A percentile compares a stretch with the other conserved stretches of the same genome.
Evolutionary conservation across 495 filamentous ascomycete species (phyloP).

Genomic region (Hypoxylon fragiforme): DNA sequence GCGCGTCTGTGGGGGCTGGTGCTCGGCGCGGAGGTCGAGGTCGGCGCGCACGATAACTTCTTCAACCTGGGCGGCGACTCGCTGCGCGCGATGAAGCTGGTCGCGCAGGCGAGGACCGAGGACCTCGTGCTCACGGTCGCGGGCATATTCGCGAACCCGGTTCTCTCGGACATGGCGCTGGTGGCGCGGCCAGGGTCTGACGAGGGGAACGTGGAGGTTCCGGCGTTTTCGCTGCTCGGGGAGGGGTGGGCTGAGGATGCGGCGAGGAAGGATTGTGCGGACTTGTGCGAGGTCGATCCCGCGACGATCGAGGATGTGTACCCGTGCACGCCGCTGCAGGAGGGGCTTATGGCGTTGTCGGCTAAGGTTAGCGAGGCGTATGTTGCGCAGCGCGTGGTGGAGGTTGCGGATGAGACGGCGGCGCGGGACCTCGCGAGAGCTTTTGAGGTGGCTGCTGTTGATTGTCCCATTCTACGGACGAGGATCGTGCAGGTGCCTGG

Average conservation of each 20-base stretch:
- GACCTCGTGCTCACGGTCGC: constrained; percentile 47
- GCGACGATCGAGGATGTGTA: constrained; percentile 62
- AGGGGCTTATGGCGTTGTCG: constrained; percentile 67
- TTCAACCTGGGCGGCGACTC: constrained; percentile 59
- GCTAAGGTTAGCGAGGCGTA: constrained; percentile 60
- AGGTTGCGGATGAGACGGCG: constrained; percentile 36
- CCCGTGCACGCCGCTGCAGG: constrained; percentile 72
- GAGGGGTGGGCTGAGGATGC: constrained; percentile 30
- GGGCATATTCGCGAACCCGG: constrained; percentile 48
- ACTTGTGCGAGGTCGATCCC: constrained; percentile 34
- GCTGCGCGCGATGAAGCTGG: constrained; percentile 57
- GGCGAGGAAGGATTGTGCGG: constrained; percentile 33
- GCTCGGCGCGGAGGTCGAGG: constrained; percentile 31
- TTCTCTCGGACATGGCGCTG: constrained; percentile 44
- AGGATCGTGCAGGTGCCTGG: constrained; percentile 58
- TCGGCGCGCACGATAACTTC: constrained; percentile 51
- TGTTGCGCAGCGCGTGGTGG: constrained; percentile 54
- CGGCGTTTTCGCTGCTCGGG: constrained; percentile 40
- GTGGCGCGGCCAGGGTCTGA: constrained; percentile 21
- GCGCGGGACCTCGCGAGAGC: constrained; percentile 51
- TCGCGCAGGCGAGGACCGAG: constrained; percentile 46
- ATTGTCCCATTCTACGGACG: constrained; percentile 60
- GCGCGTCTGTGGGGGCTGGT: constrained; percentile 38
- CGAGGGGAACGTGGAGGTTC: constrained; percentile 15
- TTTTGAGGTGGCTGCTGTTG: constrained; percentile 50